Base-by-base conservation (phyloP, 768 basidiomycete genomes). In the Hemileccinum rubropunctum region DNA sequence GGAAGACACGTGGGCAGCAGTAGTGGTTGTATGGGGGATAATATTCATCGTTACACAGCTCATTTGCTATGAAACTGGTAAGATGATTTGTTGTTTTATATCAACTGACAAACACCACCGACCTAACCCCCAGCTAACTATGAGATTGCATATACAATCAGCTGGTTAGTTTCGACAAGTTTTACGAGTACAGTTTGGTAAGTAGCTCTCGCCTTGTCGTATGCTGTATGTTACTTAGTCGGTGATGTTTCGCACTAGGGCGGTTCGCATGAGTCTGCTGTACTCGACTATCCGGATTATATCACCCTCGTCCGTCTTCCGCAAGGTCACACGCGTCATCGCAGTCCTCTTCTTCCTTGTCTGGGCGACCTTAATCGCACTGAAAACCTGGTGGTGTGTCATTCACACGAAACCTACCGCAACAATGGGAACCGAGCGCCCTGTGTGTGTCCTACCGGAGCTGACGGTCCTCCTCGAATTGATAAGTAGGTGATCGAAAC, bases 181-280 rank as follows among this genome's bases (percentile, higher is more conserved):
- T 45, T 36, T 17, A 45, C 44, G 6, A 36, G 44, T 23, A 36
- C 44, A n/a, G 34, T 45, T 6, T 45, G 34, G 34, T 36, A 17
- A 6, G 43, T 34, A 6, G 4, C 14, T 15, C 44, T 45, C 3
- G 14, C n/a, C 15, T 7, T 27, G 6, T 26, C 7, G 2, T 18
- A 27, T 6, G 1, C 3, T 4, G 23, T 17, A 28, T 28, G 27
- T n/a, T 17, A 13, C 13, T 43, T 2, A 33, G 6, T 18, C n/a
- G n/a, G 13, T 17, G 11, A 4, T 13, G 42, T 21, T 11, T 21
- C 4, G 14, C 15, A 32, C 17, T 38, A 50, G 48, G 48, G 48
- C 42, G 18, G 42, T 50, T 21, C 48, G 48, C 10, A 38, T 50
- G 48, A 50, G 42, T 21, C 26, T 44, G 12, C 35, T 50, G 11